Conservation (phyloP, 768 basidiomycete species). For the Auricularia heimuer region DNA sequence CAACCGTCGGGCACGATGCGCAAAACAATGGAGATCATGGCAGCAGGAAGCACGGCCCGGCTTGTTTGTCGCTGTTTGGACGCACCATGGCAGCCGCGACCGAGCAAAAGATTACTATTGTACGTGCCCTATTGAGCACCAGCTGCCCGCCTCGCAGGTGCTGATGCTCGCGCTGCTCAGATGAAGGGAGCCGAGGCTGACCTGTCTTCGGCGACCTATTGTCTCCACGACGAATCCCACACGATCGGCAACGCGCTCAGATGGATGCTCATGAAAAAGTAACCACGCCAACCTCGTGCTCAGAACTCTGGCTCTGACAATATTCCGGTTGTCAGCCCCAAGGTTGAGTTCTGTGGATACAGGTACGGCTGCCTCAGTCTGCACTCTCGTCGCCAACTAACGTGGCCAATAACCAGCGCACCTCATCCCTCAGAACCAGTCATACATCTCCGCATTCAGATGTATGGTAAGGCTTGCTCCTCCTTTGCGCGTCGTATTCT, state of each 20-base stretch:
- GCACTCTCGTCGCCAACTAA: background rate
- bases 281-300: constrained; percentile 18
- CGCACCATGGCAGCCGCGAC: too few relatives aligned
- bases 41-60: background rate
- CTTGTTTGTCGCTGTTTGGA: too few relatives aligned
- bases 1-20: background rate
- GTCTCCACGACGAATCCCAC: constrained; percentile 88
- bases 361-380: constrained; percentile 40
- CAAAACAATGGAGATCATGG: background rate
- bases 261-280: constrained; percentile 99
- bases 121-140: too few relatives aligned
- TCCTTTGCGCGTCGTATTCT: too few relatives aligned
- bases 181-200: constrained; percentile 30
- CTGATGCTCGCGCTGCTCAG: background rate
- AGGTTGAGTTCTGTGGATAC: constrained; percentile 98
- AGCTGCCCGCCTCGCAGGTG: too few relatives aligned
- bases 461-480: constrained; percentile 71
- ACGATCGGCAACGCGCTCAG: constrained; percentile 90
- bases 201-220: constrained; percentile 83
- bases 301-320: background rate
- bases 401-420: constrained; percentile 34
- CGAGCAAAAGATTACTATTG: too few relatives aligned
- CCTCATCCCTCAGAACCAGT: constrained; percentile 97
- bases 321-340: constrained; percentile 47
- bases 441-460: constrained; percentile 96